phyloP scores from a whole-genome alignment of 495 filamentous ascomycete genomes.

The Trypethelium eluteriae region DNA sequence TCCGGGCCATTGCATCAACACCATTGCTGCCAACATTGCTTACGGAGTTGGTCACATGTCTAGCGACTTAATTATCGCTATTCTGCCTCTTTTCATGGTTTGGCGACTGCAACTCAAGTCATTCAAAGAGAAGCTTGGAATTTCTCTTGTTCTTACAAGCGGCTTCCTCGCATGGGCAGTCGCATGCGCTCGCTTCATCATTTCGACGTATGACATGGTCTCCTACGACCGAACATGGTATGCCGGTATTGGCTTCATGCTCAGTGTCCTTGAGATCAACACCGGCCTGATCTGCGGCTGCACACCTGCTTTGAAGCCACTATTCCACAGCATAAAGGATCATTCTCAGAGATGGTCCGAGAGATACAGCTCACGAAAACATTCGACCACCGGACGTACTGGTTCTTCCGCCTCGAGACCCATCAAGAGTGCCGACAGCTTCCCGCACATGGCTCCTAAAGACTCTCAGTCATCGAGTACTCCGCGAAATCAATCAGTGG shows the following conservation, averaged over 20 bases:
- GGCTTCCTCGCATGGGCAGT: constrained; percentile 31
- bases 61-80: constrained; percentile 32
- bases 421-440: background rate
- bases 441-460: background rate
- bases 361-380: background rate
- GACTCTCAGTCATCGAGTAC: background rate
- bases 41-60: constrained; percentile 29
- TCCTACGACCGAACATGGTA: constrained; percentile 33
- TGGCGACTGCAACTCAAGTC: constrained; percentile 19
- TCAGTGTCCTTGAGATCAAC: constrained; percentile 40
- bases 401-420: background rate
- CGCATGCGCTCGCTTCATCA: constrained; percentile 34
- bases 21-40: constrained; percentile 29
- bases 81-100: constrained; percentile 28
- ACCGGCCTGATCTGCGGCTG: constrained; percentile 40
- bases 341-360: constrained; percentile 2
- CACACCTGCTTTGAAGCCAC: constrained; percentile 32
- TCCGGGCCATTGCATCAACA: constrained; percentile 37
- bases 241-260: constrained; percentile 34
- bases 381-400: background rate
- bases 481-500: background rate
- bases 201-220: constrained; percentile 32
- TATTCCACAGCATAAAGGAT: constrained; percentile 17
- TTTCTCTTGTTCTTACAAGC: background rate
- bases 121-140: constrained; percentile 2